Conservation (phyloP, 2,329 filamentous ascomycete species). For the Monosporascus sp. region DNA sequence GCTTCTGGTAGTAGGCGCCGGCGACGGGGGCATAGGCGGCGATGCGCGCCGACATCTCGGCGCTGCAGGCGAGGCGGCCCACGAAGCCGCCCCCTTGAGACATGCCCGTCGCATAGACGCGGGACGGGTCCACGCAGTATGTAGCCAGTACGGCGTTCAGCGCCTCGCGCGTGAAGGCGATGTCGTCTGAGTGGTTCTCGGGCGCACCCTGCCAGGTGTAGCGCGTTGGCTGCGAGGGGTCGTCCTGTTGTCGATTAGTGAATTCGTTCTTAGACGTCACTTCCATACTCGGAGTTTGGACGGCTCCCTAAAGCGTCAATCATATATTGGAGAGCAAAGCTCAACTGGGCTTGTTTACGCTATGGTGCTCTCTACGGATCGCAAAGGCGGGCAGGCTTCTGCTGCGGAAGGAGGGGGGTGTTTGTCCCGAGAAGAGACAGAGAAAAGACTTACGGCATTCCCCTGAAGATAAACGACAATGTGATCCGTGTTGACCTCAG, state of each 20-base stretch:
- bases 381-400: too few relatives aligned
- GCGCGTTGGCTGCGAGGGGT: background rate
- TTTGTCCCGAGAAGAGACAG: too few relatives aligned
- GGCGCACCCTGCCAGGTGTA: constrained; percentile 8
- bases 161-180: constrained; percentile 4
- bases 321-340: too few relatives aligned
- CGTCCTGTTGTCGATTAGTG: too few relatives aligned
- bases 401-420: too few relatives aligned
- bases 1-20: constrained; percentile 8
- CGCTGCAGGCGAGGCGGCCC: constrained; percentile 8
- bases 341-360: too few relatives aligned
- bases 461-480: constrained; percentile 22
- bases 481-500: constrained; percentile 16
- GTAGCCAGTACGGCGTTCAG: constrained; percentile 15
- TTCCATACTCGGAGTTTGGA: too few relatives aligned
- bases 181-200: constrained; percentile 7
- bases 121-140: constrained; percentile 8
- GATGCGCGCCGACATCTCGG: background rate
- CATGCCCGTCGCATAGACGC: constrained; percentile 12
- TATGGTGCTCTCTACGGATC: too few relatives aligned
- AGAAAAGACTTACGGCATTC: constrained; percentile 9
- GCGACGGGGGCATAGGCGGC: constrained; percentile 11
- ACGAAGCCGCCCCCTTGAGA: constrained; percentile 11
- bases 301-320: too few relatives aligned
- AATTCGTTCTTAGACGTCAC: too few relatives aligned